Evolutionary conservation across 257 asterid genomes (phyloP).

Genomic region (Catharanthus roseus): DNA sequence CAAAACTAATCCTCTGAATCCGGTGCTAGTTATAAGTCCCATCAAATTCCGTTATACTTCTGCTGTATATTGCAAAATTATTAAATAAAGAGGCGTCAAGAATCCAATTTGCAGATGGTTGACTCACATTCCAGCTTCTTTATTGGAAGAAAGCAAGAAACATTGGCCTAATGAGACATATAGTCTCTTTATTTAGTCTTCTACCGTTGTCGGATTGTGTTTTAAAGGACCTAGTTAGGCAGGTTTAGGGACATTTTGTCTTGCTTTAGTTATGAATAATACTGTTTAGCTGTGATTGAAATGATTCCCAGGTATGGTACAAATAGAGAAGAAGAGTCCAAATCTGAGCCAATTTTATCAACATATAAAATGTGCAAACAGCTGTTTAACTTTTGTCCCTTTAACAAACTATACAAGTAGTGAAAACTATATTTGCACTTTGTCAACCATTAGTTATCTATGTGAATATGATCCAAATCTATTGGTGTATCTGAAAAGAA

Average conservation of each 20-base stretch:
- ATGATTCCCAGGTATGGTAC: neutral
- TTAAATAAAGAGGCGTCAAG: neutral
- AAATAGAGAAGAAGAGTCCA: slow-evolving; percentile 21
- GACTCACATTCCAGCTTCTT: neutral
- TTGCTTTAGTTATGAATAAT: neutral
- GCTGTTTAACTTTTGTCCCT: slow-evolving; percentile 39
- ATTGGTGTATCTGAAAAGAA: neutral
- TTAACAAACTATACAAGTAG: neutral
- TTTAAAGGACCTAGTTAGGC: slow-evolving; percentile 2
- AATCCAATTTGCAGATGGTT: neutral
- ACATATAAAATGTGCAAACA: slow-evolving; percentile 20
- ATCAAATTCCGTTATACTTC: neutral
- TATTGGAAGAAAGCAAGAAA: neutral
- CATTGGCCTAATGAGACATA: neutral
- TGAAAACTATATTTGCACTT: neutral
- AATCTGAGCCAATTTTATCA: slow-evolving; percentile 1
- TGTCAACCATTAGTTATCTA: neutral
- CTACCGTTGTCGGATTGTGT: neutral
- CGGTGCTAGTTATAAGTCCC: neutral
- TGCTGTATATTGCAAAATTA: neutral
- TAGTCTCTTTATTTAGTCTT: neutral
- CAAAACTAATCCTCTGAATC: neutral
- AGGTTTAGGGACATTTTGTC: neutral
- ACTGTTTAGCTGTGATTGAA: neutral
- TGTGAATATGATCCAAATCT: neutral